A percentile compares a stretch with the other conserved stretches of the same genome.
phyloP scores from a whole-genome alignment of 1,284 basidiomycete genomes.

The Heterobasidion irregulare region DNA sequence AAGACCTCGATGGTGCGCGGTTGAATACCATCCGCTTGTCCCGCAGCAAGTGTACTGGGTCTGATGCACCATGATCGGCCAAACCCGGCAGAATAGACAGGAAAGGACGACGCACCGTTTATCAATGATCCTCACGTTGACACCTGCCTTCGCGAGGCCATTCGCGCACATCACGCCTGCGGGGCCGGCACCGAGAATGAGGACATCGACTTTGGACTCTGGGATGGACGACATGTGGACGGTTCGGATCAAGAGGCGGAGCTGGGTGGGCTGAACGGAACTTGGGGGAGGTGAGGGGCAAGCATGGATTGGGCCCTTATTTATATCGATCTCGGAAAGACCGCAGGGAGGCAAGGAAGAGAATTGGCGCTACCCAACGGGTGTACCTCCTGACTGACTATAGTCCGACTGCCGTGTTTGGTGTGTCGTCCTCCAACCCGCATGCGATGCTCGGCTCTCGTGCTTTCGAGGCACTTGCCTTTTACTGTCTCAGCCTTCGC shows the following conservation, averaged over 20 bases:
- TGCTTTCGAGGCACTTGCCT: not conserved
- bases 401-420: not conserved
- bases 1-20: constrained; percentile 73
- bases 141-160: constrained; percentile 50
- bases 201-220: constrained; percentile 40
- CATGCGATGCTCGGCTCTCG: not conserved
- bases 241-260: constrained; percentile 6
- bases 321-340: not conserved
- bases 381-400: not conserved
- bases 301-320: not conserved
- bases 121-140: constrained; percentile 60
- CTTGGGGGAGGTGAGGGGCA: not conserved
- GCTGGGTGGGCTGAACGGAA: not conserved
- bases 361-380: not conserved
- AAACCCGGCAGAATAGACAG: not conserved
- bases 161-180: constrained; percentile 58
- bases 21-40: constrained; percentile 76
- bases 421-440: too few species aligned
- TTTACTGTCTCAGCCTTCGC: not conserved
- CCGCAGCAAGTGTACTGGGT: constrained; percentile 47
- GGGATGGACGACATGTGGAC: constrained; percentile 9
- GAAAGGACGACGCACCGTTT: constrained; percentile 35
- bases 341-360: not conserved
- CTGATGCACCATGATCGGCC: constrained; percentile 24
- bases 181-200: constrained; percentile 49